Conservation (phyloP, 1,139 yeast species). For the Pichia sp. region DNA sequence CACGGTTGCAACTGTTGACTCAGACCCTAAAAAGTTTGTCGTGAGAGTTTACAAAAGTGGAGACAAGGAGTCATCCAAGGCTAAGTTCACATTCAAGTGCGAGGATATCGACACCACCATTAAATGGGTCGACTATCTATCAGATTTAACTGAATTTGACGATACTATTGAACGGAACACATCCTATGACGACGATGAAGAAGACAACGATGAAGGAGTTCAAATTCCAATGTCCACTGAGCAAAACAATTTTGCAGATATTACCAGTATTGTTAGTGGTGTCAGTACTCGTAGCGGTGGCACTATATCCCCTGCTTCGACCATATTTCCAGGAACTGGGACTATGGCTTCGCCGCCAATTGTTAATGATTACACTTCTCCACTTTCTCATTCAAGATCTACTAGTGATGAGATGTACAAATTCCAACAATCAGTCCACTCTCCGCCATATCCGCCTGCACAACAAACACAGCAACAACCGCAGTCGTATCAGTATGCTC, state of each 20-base stretch:
- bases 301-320: too few species aligned
- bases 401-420: constrained; percentile 9
- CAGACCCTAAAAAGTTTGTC: constrained; percentile 29
- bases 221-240: too few species aligned
- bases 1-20: constrained; percentile 23
- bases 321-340: too few species aligned
- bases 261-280: too few species aligned
- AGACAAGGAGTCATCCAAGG: constrained; percentile 15
- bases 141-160: constrained; percentile 30
- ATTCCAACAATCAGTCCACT: constrained; percentile 5
- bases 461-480: constrained; percentile 1
- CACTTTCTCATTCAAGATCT: constrained; percentile 9
- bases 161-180: constrained; percentile 25
- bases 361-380: too few species aligned
- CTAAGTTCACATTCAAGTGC: constrained; percentile 27
- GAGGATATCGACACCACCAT: constrained; percentile 30
- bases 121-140: constrained; percentile 40
- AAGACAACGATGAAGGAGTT: constrained; percentile 6
- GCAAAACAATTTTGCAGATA: too few species aligned
- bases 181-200: constrained; percentile 17
- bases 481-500: not conserved
- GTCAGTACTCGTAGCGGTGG: too few species aligned
- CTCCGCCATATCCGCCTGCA: constrained; percentile 1
- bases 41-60: constrained; percentile 18
- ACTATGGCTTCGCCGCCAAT: too few species aligned